Percentiles rank a stretch among this genome's conserved stretches.
Conservation (phyloP, 2,329 filamentous ascomycete genomes). For the Nemania diffusa region DNA sequence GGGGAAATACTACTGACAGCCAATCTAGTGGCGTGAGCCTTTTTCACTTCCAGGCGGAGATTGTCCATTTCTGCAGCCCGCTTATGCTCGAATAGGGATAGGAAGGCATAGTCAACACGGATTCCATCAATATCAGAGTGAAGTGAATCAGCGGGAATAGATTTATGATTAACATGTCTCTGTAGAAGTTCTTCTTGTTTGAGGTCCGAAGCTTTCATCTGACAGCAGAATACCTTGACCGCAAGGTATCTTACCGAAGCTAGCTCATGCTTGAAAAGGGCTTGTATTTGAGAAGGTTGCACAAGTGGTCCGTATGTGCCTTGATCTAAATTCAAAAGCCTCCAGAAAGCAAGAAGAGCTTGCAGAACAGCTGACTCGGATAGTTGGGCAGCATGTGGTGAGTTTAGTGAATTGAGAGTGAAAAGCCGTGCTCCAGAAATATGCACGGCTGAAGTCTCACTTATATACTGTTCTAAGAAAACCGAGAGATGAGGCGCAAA, state of each 20-base stretch:
- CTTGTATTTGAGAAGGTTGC: constrained; percentile 73
- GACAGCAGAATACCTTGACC: constrained; percentile 81
- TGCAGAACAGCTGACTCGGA: constrained; percentile 43
- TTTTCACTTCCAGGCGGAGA: constrained; percentile 54
- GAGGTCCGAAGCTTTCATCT: constrained; percentile 81
- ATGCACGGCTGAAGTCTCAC: constrained; percentile 45
- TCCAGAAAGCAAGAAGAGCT: constrained; percentile 76
- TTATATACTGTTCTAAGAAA: constrained; percentile 67
- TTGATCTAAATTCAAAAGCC: constrained; percentile 81
- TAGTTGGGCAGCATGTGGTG: constrained; percentile 26
- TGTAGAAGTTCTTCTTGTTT: constrained; percentile 78
- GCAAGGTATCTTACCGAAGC: constrained; percentile 80
- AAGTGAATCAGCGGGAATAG: constrained; percentile 59
- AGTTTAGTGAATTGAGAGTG: constrained; percentile 46
- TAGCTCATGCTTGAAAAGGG: constrained; percentile 70
- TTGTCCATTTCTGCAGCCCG: constrained; percentile 59
- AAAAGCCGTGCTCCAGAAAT: constrained; percentile 35
- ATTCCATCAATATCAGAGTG: constrained; percentile 79
- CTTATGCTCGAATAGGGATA: constrained; percentile 67
- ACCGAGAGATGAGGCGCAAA: constrained; percentile 82
- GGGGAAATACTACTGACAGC: constrained; percentile 41
- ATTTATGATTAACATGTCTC: constrained; percentile 68
- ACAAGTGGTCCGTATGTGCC: constrained; percentile 73
- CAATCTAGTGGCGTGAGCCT: constrained; percentile 36
- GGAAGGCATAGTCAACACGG: constrained; percentile 80